phyloP scores from a whole-genome alignment of 345 rosid species.

The Draba incana region DNA sequence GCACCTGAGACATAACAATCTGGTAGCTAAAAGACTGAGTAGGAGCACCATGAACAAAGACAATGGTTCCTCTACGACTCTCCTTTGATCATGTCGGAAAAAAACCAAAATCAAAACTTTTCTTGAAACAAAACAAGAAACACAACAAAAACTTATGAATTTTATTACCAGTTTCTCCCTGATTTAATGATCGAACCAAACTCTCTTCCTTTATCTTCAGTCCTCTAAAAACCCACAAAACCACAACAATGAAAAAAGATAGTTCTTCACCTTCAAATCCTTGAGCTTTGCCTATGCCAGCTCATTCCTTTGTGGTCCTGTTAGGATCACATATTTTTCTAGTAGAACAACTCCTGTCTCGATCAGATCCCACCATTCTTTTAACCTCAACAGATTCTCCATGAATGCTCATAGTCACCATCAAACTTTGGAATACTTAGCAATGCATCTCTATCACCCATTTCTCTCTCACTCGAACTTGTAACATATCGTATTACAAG shows the following conservation, averaged over 20 bases:
- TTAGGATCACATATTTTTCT: too few species aligned
- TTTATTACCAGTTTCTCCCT: constrained; percentile 78
- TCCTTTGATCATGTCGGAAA: constrained; percentile 59
- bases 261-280: neutral
- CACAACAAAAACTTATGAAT: neutral
- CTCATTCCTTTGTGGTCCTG: too few species aligned
- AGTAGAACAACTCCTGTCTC: too few species aligned
- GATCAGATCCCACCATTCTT: too few species aligned
- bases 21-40: constrained; percentile 88
- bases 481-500: too few species aligned
- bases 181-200: constrained; percentile 66
- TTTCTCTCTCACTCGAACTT: too few species aligned
- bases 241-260: neutral
- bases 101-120: neutral
- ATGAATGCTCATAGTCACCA: too few species aligned
- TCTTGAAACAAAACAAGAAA: constrained; percentile 1
- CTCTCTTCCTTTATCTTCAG: constrained; percentile 90
- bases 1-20: constrained; percentile 89
- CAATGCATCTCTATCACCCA: too few species aligned
- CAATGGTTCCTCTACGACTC: constrained; percentile 73
- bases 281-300: too few species aligned
- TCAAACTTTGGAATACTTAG: too few species aligned
- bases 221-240: constrained; percentile 52
- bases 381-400: too few species aligned
- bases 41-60: constrained; percentile 92